Base-by-base conservation (phyloP, 805 yeast species). In the Saccharomycopsis sp. region DNA sequence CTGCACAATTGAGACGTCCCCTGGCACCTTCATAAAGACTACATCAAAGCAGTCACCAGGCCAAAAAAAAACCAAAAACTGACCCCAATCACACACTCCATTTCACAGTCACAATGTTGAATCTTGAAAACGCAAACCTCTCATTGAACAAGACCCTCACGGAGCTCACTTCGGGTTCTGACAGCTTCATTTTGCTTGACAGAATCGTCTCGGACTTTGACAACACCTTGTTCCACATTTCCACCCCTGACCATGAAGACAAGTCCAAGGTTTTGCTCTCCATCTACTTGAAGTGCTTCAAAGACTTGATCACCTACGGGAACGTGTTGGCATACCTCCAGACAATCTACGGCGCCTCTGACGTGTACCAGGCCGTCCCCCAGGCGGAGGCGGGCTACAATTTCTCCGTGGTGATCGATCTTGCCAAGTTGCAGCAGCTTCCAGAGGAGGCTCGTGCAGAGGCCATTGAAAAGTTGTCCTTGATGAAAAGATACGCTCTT, bases 151-250 rank as follows among this genome's bases (percentile, higher is more conserved):
- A 89, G 64, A 84, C 97, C 1, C 78, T 94, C 63, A 79, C 83
- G 37, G 96, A 87, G 68, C 81, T 91, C 54, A 44, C 21, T 44
- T 44, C 48, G 18, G 48, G 48, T 4, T 5, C 4, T 16, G 4
- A 4, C 18, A 20, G 48, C 8, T 73, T 88, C 55, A 70, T 75
- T 23, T 73, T 82, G 3, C 76, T 90, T 62, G 97, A 94, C 72
- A 82, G 97, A 70, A 84, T 92, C 61, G 82, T 94, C 62, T 85
- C 96, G 46, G 99, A 94, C 75, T 94, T 94, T 66, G 99, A 94
- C 72, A 90, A 90, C 74, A 96, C 97, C 53, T 88, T 94, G 34
- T 91, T 88, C 73, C 98, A 92, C 71, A 77, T 94, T 61, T 86
- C 96, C 52, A 92, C 95, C n/a, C 89, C 91, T 1, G 53, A 56